Conservation (phyloP, 352 stramenopile species). For the Pythium aquatile region DNA sequence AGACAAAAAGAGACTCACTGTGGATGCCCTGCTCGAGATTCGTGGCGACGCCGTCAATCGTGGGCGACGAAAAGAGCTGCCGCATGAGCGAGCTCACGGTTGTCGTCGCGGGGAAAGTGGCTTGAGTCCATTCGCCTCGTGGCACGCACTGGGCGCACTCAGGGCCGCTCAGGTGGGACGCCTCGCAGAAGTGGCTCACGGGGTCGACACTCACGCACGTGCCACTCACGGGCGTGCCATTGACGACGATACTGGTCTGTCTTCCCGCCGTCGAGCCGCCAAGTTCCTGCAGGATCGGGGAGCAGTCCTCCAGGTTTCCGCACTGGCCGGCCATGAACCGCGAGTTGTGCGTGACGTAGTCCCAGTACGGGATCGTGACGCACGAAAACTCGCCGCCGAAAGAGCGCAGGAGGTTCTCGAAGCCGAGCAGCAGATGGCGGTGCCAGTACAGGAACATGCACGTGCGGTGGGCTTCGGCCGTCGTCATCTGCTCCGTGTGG, state of each 20-base stretch:
- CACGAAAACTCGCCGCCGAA: constrained; percentile 82
- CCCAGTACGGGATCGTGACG: constrained; percentile 86
- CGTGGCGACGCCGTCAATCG: constrained; percentile 57
- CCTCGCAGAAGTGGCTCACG: constrained; percentile 79
- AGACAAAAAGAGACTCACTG: constrained; percentile 41
- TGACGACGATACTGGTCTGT: constrained; percentile 51
- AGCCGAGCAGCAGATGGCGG: constrained; percentile 71
- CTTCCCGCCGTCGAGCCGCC: constrained; percentile 49
- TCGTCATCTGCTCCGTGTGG: constrained; percentile 85
- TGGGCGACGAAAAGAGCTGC: constrained; percentile 66
- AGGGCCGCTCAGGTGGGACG: constrained; percentile 34
- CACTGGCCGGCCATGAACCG: constrained; percentile 61
- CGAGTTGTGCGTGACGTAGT: constrained; percentile 84
- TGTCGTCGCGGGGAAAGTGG: constrained; percentile 61
- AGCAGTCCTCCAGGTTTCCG: constrained; percentile 70
- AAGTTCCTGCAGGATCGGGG: constrained; percentile 65
- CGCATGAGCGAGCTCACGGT: constrained; percentile 73
- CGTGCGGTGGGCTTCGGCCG: constrained; percentile 74
- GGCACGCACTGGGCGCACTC: constrained; percentile 66
- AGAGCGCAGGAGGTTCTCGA: constrained; percentile 84
- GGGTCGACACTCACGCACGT: constrained; percentile 50
- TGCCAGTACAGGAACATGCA: constrained; percentile 91
- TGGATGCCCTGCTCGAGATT: constrained; percentile 78
- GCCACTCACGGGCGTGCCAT: constrained; percentile 59
- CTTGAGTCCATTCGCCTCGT: constrained; percentile 55